A percentile compares a stretch with the other conserved stretches of the same genome.
These are phyloP conservation scores for Knufia petricola DNA, from an alignment of 2,329 filamentous ascomycete species.

Conservation along the genomic window DNA sequence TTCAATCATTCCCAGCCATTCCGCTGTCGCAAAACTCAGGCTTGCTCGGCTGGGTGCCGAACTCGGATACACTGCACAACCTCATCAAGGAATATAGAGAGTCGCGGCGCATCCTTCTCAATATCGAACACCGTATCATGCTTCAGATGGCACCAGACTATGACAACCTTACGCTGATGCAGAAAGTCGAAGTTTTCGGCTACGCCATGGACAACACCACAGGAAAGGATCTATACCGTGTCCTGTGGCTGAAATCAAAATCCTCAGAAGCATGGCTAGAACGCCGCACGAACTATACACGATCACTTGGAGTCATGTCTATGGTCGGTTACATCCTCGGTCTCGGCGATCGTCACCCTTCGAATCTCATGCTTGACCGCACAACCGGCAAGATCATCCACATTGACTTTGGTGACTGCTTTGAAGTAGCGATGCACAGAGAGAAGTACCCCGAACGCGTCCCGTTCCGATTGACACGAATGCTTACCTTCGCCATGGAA, in stretches of 20 bases:
- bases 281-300: slow-evolving; percentile 94
- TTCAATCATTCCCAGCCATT: slow-evolving; percentile 93
- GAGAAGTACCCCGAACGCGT: slow-evolving; percentile 98
- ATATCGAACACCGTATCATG: slow-evolving; percentile 99
- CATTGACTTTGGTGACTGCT: slow-evolving; percentile 98
- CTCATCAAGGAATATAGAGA: slow-evolving; percentile 96
- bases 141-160: slow-evolving; percentile 99
- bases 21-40: slow-evolving; percentile 94
- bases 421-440: slow-evolving; percentile 98
- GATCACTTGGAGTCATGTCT: slow-evolving; percentile 97
- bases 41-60: slow-evolving; percentile 89
- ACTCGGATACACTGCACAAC: slow-evolving; percentile 93
- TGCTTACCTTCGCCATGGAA: slow-evolving; percentile 99
- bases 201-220: slow-evolving; percentile 99
- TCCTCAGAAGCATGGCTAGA: slow-evolving; percentile 97
- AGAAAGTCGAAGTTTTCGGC: slow-evolving; percentile 98
- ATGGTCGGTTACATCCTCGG: slow-evolving; percentile 99
- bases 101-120: slow-evolving; percentile 90
- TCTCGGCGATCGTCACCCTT: slow-evolving; percentile 90
- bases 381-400: slow-evolving; percentile 95
- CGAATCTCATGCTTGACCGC: slow-evolving; percentile 93
- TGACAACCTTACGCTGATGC: slow-evolving; percentile 97
- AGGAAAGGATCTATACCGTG: slow-evolving; percentile 93
- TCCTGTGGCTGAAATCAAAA: slow-evolving; percentile 98
- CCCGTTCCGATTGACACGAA: slow-evolving; percentile 92